A percentile compares a stretch with the other conserved stretches of the same genome.
Conservation (phyloP, 2,329 filamentous ascomycete species). For the Colletotrichum sp. region DNA sequence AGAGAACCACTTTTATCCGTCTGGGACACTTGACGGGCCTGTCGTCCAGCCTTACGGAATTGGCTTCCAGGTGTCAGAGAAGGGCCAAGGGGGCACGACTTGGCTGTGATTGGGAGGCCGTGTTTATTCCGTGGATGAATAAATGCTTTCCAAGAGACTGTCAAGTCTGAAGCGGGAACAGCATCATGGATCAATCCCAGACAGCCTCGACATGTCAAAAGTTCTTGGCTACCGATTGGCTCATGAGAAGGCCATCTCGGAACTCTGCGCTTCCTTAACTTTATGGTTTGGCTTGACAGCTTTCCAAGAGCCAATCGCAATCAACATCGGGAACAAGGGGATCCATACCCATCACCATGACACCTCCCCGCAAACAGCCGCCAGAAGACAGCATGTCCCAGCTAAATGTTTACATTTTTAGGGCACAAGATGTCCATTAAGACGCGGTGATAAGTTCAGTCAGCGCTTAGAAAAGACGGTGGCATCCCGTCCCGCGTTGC, state of each 20-base stretch:
- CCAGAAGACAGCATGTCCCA: not conserved
- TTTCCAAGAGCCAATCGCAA: not conserved
- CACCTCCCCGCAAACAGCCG: not conserved
- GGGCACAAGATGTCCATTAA: not conserved
- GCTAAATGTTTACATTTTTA: not conserved
- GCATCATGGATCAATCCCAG: not conserved
- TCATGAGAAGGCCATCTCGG: not conserved
- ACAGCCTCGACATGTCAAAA: not conserved
- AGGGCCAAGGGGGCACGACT: not conserved
- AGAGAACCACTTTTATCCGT: not conserved
- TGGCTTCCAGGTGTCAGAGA: not conserved
- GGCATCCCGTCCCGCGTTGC: not conserved
- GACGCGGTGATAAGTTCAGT: not conserved
- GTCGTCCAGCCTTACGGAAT: not conserved
- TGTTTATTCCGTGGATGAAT: not conserved
- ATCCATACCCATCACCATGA: not conserved
- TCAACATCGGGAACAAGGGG: not conserved
- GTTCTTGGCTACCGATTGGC: slow-evolving; percentile 1
- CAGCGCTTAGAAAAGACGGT: not conserved
- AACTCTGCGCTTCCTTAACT: not conserved
- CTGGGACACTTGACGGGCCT: not conserved
- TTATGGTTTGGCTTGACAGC: not conserved
- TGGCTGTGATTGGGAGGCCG: not conserved
- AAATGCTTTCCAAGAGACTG: not conserved
- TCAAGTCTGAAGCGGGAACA: not conserved